A percentile compares a stretch with the other conserved stretches of the same genome.
Conservation (phyloP, 345 rosid species). For the Diplotaxis tenuifolia region DNA sequence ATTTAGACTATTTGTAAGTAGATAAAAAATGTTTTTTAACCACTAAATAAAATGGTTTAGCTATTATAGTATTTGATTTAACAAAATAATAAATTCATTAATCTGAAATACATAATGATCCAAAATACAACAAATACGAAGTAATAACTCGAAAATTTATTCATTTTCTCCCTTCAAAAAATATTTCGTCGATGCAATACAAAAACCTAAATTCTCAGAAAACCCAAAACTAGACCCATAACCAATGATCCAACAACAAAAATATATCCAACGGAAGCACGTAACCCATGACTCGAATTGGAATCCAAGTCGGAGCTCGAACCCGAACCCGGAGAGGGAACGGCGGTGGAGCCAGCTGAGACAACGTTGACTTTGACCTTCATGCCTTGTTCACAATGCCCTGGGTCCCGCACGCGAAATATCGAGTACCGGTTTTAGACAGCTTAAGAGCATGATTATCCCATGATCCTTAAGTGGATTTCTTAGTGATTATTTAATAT, state of each 20-base stretch:
- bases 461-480: too few relatives aligned
- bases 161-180: background rate
- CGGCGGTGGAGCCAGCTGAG: slow-evolving; percentile 44
- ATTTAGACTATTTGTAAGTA: too few relatives aligned
- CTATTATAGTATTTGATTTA: too few relatives aligned
- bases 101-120: background rate
- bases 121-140: slow-evolving; percentile 12
- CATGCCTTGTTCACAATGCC: slow-evolving; percentile 91
- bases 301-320: background rate
- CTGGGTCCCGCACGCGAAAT: slow-evolving; percentile 84
- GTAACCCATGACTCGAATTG: slow-evolving; percentile 17
- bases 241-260: slow-evolving; percentile 26
- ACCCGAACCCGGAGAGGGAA: slow-evolving; percentile 18
- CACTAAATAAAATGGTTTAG: too few relatives aligned
- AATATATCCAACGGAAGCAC: slow-evolving; percentile 14
- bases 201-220: slow-evolving; percentile 9
- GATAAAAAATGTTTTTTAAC: too few relatives aligned
- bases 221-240: slow-evolving; percentile 25
- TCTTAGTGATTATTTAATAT: too few relatives aligned
- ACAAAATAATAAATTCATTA: background rate
- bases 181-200: background rate
- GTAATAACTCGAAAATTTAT: background rate
- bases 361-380: slow-evolving; percentile 67
- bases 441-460: too few relatives aligned
- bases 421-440: slow-evolving; percentile 63